phyloP scores from a whole-genome alignment of 1,139 yeast genomes.

The Nakaseomyces uthaithaninus region DNA sequence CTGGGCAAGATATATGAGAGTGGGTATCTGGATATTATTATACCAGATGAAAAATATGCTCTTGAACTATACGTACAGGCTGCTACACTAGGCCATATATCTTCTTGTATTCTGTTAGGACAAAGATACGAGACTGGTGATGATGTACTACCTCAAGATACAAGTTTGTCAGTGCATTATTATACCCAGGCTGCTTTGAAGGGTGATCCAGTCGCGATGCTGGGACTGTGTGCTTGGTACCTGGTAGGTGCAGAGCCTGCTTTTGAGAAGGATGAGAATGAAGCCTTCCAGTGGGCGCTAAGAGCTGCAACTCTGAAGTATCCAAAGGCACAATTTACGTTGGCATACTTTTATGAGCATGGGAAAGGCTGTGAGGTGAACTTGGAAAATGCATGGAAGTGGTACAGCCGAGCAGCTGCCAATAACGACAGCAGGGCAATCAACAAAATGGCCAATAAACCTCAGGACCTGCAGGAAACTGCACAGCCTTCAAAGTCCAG shows the following conservation, averaged over 20 bases:
- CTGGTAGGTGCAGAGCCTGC: conserved; percentile 82
- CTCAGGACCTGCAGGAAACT: conserved; percentile 6
- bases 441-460: conserved; percentile 22
- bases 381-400: conserved; percentile 49
- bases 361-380: conserved; percentile 79
- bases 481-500: neutral
- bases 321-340: conserved; percentile 79
- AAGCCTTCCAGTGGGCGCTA: conserved; percentile 92
- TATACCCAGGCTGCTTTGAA: conserved; percentile 85
- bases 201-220: conserved; percentile 85
- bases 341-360: conserved; percentile 76
- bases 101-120: conserved; percentile 74
- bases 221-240: conserved; percentile 95
- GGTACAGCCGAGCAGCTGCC: conserved; percentile 73
- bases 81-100: conserved; percentile 78
- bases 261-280: conserved; percentile 68
- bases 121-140: conserved; percentile 77
- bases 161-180: conserved; percentile 82
- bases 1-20: conserved; percentile 74
- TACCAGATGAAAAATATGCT: conserved; percentile 77
- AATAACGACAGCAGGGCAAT: conserved; percentile 64
- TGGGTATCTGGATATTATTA: conserved; percentile 82
- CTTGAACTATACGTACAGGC: conserved; percentile 81
- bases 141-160: conserved; percentile 68
- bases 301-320: conserved; percentile 70